Base-by-base conservation (phyloP, 768 basidiomycete genomes). In the Mycena venus region DNA sequence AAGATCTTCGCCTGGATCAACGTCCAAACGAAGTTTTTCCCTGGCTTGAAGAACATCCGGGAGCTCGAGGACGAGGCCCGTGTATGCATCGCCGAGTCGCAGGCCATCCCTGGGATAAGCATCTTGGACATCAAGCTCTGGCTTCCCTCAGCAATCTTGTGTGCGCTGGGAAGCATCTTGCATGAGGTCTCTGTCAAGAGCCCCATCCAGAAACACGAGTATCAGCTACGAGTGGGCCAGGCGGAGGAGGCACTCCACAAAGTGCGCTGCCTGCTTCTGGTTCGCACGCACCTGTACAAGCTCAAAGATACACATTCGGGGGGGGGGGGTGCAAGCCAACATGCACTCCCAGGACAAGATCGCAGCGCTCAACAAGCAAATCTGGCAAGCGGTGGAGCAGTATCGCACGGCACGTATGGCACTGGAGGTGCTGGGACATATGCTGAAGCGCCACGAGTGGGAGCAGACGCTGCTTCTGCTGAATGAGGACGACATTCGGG, bases 221-320 rank as follows among this genome's bases (percentile, higher is more conserved):
- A 65, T 62, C 44, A 53, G 8, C 40, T 80, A 5, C 74, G 75
- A 4, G 49, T 56, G 32, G 76, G 53, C 12, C 71, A 79, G 36
- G 77, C 72, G 0, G 19, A 67, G n/a, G 75, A 75, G 29, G 53
- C 70, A 3, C 64, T 81, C 6, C 63, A 74, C 14, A 73, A 79
- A 10, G 40, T 81, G 14, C 62, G 76, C 7, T 32, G 59, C 8
- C 70, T 77, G 21, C 60, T 81, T 25, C 68, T 72, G n/a, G 61
- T 75, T n/a, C 58, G 31, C 2, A 68, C 75, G 0, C 76, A 78
- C 53, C 31, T 75, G 15, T 78, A 72, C 29, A 68, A 74, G 36
- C 40, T 47, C 29, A 77, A 78, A 53, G 64, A 68, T n/a, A 49
- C 12, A 36, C 29, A 60, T 6, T 31, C 44, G n/a, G n/a, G n/a